A percentile compares a stretch with the other conserved stretches of the same genome.
These are phyloP conservation scores for Alectoria sarmentosa DNA, from an alignment of 495 filamentous ascomycete species.

Conservation along the genomic window DNA sequence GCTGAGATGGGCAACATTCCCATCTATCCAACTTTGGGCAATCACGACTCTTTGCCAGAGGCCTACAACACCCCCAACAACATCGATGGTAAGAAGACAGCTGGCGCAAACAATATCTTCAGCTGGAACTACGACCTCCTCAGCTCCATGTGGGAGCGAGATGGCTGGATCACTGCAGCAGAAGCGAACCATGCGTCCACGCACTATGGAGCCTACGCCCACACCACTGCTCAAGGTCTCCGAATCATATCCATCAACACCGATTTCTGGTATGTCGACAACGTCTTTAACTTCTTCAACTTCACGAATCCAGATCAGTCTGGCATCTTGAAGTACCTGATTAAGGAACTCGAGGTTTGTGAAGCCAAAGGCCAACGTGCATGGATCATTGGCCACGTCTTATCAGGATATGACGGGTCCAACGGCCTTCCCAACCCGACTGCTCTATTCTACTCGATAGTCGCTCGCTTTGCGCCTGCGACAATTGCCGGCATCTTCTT, in stretches of 20 bases:
- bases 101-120: conserved; percentile 25
- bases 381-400: conserved; percentile 36
- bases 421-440: conserved; percentile 32
- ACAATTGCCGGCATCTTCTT: conserved; percentile 35
- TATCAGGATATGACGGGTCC: conserved; percentile 32
- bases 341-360: conserved; percentile 32
- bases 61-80: conserved; percentile 29
- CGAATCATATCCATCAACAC: conserved; percentile 37
- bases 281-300: conserved; percentile 39
- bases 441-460: conserved; percentile 34
- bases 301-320: conserved; percentile 32
- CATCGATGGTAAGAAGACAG: conserved; percentile 32
- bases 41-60: conserved; percentile 39
- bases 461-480: conserved; percentile 31
- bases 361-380: conserved; percentile 34
- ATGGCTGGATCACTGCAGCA: conserved; percentile 32
- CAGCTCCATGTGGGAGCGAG: conserved; percentile 33
- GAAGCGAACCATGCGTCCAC: conserved; percentile 29
- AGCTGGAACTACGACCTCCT: conserved; percentile 40
- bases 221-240: conserved; percentile 31
- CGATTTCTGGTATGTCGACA: conserved; percentile 46
- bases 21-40: conserved; percentile 37
- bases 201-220: conserved; percentile 36
- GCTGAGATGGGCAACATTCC: conserved; percentile 38
- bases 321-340: conserved; percentile 33